Evolutionary conservation across 371 early-diverging fungal species (phyloP).

Genomic region (Apophysomyces trapeziformis): DNA sequence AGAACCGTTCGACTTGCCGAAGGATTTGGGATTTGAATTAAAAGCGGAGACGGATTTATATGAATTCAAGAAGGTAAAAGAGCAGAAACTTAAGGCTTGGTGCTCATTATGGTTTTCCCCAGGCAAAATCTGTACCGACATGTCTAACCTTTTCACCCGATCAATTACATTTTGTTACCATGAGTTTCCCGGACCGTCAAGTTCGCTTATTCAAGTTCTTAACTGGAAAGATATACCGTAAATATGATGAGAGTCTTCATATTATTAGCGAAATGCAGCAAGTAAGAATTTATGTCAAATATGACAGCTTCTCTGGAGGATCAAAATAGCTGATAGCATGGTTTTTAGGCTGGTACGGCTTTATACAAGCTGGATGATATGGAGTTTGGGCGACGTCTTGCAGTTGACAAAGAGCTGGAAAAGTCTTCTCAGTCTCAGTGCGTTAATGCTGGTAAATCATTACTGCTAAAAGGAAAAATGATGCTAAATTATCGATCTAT

Average conservation of each 20-base stretch:
- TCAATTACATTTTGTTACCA: slow-evolving; percentile 82
- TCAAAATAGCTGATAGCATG: not conserved
- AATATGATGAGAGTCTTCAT: slow-evolving; percentile 89
- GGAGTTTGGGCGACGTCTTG: slow-evolving; percentile 96
- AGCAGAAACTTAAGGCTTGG: not conserved
- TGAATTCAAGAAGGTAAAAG: slow-evolving; percentile 85
- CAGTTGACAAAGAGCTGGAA: slow-evolving; percentile 87
- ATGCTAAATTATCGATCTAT: not conserved
- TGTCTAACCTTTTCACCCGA: slow-evolving; percentile 87
- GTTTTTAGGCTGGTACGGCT: slow-evolving; percentile 71
- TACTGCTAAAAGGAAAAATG: not conserved
- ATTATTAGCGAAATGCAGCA: slow-evolving; percentile 89
- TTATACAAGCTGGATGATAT: slow-evolving; percentile 88
- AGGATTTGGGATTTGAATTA: slow-evolving; percentile 71
- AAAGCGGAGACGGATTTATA: slow-evolving; percentile 95
- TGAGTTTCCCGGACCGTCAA: slow-evolving; percentile 83
- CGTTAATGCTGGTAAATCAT: slow-evolving; percentile 73
- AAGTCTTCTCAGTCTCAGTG: slow-evolving; percentile 69
- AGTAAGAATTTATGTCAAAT: slow-evolving; percentile 23
- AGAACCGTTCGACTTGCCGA: slow-evolving; percentile 66
- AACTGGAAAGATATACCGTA: slow-evolving; percentile 86
- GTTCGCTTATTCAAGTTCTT: slow-evolving; percentile 85
- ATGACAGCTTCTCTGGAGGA: not conserved
- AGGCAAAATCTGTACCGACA: slow-evolving; percentile 71
- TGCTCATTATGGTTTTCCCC: slow-evolving; percentile 13